Base-by-base conservation (phyloP, 2,329 filamentous ascomycete genomes). In the Fusarium ambrosium region DNA sequence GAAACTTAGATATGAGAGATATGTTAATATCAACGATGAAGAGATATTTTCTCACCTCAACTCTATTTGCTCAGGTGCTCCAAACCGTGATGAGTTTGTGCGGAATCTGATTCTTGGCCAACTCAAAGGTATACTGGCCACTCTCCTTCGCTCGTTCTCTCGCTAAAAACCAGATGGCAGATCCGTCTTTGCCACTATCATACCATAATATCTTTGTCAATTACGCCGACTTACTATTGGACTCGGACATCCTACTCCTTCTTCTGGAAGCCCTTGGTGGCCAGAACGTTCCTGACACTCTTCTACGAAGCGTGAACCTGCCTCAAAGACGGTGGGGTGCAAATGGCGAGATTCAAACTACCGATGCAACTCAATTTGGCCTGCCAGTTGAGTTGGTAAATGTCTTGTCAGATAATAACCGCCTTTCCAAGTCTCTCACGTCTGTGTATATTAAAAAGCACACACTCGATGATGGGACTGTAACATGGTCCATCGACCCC, bases 11-110 rank as follows among this genome's bases (percentile, higher is more conserved):
- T 80, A 79, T 18, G 79, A 80, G 39, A 66, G 78, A 62, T 80
- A 80, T 45, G 41, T 80, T 8, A 77, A 77, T 39, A 64, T 79
- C 39, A 78, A 80, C 20, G 78, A 80, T 29, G 79, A 79, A 11
- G 68, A 75, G 2, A 67, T 73, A 4, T 77, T 79, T 48, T 58
- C 51, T 14, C 78, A 80, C 41, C 51, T 80, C 3, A 36, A 48
- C 8, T 67, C 71, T 6, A 64, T 80, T 4, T 65, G 55, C 4
- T 69, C 72, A 1, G 27, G 59, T 3, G 56, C 48, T 5, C 53
- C 62, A 14, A 45, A 68, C 18, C 74, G 72, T 24, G 68, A 66
- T 6, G 66, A 65, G 1, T 68, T 78, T n/a, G 73, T 77, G 4
- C 72, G 69, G 37, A 62, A 65, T 10, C 64, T 79, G 11, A 64